A percentile compares a stretch with the other conserved stretches of the same genome.
Conservation (phyloP, 306 rosid genomes). For the Vigna hirtella region DNA sequence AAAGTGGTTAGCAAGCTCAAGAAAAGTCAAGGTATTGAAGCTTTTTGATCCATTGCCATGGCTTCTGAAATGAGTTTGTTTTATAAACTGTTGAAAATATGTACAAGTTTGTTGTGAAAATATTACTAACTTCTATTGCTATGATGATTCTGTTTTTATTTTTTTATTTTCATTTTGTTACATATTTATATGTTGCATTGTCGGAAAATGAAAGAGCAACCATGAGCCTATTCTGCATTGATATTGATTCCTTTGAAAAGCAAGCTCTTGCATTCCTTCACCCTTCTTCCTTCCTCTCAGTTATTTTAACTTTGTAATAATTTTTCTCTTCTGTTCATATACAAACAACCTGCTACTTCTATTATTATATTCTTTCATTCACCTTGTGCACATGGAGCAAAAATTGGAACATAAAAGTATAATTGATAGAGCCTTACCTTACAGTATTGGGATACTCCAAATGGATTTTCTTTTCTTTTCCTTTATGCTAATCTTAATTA, state of each 20-base stretch:
- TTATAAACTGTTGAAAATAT: not conserved
- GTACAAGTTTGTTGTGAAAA: not conserved
- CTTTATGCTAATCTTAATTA: not conserved
- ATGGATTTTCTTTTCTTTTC: not conserved
- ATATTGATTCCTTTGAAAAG: constrained; percentile 46
- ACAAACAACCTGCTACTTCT: constrained; percentile 40
- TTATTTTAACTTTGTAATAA: constrained; percentile 34
- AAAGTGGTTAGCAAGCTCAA: no score
- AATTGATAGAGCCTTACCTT: constrained; percentile 7
- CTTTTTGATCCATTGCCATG: no score
- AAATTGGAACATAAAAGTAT: not conserved
- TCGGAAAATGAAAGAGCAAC: constrained; percentile 73
- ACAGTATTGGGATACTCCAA: constrained; percentile 31
- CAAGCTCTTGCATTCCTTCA: constrained; percentile 43
- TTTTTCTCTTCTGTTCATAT: constrained; percentile 23
- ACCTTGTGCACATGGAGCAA: constrained; percentile 40
- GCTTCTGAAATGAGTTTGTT: no score
- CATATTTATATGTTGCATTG: constrained; percentile 72
- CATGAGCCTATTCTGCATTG: constrained; percentile 58
- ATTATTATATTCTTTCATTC: constrained; percentile 44
- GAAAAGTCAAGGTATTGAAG: no score
- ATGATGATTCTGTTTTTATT: not conserved
- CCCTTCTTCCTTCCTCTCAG: constrained; percentile 4
- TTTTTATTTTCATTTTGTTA: no score
- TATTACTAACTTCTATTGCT: not conserved